A percentile compares a stretch with the other conserved stretches of the same genome.
phyloP scores from a whole-genome alignment of 2,329 filamentous ascomycete genomes.

The Xylaria sp. region DNA sequence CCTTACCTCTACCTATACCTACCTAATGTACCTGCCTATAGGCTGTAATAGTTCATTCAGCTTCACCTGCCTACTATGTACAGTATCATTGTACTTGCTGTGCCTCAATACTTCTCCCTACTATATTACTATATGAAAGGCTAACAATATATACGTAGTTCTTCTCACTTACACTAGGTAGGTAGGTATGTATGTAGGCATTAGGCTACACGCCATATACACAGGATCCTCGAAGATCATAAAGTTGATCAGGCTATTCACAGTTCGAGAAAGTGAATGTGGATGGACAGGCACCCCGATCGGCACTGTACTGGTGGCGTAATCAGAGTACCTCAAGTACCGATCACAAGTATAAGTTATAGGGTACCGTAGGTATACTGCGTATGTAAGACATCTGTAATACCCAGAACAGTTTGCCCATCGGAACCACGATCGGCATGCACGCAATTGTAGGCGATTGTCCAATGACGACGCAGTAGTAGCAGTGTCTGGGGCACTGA shows the following conservation, averaged over 20 bases:
- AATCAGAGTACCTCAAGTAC: conserved; percentile 1
- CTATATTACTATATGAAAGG: no score
- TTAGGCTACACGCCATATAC: not conserved
- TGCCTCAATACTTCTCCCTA: no score
- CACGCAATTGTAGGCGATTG: conserved; percentile 21
- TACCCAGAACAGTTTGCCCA: not conserved
- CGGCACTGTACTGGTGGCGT: conserved; percentile 9
- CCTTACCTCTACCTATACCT: no score
- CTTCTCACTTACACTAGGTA: not conserved
- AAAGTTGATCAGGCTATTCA: not conserved
- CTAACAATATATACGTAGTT: no score
- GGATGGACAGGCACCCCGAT: not conserved
- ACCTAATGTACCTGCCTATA: no score
- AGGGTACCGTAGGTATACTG: not conserved
- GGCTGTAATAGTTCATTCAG: no score
- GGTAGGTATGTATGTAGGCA: no score
- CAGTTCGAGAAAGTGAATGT: not conserved
- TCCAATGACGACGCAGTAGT: conserved; percentile 25
- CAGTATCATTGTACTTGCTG: no score
- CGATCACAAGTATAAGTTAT: no score
- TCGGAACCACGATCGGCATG: conserved; percentile 24
- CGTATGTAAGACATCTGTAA: conserved; percentile 7
- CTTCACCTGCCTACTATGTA: not conserved
- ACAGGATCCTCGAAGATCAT: not conserved
- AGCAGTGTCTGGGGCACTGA: conserved; percentile 20